phyloP scores from a whole-genome alignment of 31 red algal genomes.

The Asparagopsis taxiformis region DNA sequence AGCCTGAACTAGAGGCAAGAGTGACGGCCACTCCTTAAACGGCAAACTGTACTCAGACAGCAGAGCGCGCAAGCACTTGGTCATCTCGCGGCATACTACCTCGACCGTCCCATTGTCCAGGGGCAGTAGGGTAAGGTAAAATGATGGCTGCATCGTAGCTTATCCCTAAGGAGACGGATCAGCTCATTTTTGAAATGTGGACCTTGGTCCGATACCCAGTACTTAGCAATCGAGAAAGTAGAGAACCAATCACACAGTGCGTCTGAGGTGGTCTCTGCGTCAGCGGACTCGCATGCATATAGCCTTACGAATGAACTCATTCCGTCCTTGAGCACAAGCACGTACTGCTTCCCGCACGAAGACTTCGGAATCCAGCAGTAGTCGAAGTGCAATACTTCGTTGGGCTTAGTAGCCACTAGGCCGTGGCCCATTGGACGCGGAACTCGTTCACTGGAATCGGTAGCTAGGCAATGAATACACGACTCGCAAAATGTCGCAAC shows the following conservation, averaged over 20 bases:
- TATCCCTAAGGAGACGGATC: background rate
- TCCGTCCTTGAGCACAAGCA: constrained; percentile 3
- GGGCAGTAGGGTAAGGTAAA: constrained; percentile 16
- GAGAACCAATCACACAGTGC: constrained; percentile 3
- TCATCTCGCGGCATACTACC: background rate
- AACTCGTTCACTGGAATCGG: background rate
- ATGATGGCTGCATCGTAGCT: background rate
- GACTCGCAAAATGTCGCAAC: background rate
- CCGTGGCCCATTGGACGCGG: constrained; percentile 4
- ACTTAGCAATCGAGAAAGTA: background rate
- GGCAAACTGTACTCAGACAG: constrained; percentile 4
- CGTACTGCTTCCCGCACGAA: background rate
- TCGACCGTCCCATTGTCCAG: constrained; percentile 18
- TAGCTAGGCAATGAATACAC: constrained; percentile 17
- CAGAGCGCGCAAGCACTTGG: background rate
- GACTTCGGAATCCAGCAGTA: background rate
- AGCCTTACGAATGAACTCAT: constrained; percentile 2
- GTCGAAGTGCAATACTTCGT: constrained; percentile 13
- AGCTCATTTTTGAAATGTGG: constrained; percentile 21
- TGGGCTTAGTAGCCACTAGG: background rate
- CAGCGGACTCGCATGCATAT: background rate
- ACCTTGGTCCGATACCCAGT: constrained; percentile 13
- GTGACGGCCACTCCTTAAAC: background rate
- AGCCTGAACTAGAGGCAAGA: constrained; percentile 4
- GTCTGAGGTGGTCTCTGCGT: background rate